Evolutionary conservation across 2,329 filamentous ascomycete genomes (phyloP).

Genomic region (Leptodontidium sp.): DNA sequence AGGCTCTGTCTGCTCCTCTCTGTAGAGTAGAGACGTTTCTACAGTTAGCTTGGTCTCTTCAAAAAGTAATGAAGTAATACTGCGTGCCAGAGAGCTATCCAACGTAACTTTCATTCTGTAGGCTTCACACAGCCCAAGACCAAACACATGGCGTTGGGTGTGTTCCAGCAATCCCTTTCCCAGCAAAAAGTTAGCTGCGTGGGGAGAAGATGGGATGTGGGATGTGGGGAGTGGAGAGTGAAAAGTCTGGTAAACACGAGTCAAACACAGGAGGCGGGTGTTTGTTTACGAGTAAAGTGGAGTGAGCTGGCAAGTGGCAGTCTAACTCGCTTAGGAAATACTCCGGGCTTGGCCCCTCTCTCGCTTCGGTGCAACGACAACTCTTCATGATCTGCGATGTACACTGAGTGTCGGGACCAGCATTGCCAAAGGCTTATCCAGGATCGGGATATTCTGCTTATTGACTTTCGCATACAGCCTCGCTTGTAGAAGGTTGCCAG

Average conservation of each 20-base stretch:
- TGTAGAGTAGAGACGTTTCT: no score
- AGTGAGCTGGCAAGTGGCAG: no score
- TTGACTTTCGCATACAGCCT: no score
- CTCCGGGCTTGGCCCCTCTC: not conserved
- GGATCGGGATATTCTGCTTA: no score
- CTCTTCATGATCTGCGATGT: not conserved
- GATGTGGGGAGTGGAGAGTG: conserved; percentile 9
- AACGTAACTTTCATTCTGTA: no score
- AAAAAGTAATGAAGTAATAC: no score
- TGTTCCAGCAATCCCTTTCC: not conserved
- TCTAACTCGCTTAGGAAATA: not conserved
- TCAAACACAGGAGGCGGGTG: not conserved
- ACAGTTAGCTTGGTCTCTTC: no score
- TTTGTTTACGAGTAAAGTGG: not conserved
- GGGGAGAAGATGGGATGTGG: conserved; percentile 5
- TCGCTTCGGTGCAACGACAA: not conserved
- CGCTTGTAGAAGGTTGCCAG: no score
- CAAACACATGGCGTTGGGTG: not conserved
- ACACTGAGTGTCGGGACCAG: no score
- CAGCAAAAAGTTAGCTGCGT: not conserved
- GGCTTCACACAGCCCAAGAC: not conserved
- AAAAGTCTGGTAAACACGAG: conserved; percentile 10
- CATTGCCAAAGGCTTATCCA: no score
- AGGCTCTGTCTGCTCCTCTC: no score
- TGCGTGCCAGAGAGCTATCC: no score